Evolutionary conservation across 495 filamentous ascomycete species (phyloP), one percentile per base, ranked within the genome.

Genomic region (Aspergillus saccharolyticus): DNA sequence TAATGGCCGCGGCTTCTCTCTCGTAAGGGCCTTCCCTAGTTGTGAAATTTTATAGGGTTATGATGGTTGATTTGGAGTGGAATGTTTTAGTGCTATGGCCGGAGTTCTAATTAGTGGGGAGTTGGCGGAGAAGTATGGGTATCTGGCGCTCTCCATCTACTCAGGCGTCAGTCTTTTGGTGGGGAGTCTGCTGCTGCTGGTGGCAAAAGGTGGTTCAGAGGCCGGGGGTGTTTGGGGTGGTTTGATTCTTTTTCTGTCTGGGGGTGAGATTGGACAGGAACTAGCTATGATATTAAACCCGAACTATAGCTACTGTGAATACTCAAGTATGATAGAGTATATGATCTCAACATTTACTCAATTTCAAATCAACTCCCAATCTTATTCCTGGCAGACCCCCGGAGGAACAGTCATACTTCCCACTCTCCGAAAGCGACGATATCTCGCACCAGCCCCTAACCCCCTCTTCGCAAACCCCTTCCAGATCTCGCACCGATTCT

Each of bases 391-490:
- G 21, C 54, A 55, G 17, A 55, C 54, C 1, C 54, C 54, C 0
- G n/a, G 12, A 0, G 54, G 54, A 43, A 55, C 33, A 8, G 18
- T 7, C 9, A 45, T 55, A 39, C 54, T 55, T 1, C 20, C 28
- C 2, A 42, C 18, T 28, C 54, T 44, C 7, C 45, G 17, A 24
- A 10, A 12, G 6, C 21, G 2, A n/a, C 19, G n/a, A 21, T 49
- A 55, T 5, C 21, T 10, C 9, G 55, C 55, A 3, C 48, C 55
- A 3, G 21, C 18, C 5, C 78, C 78, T 6, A 80, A 62, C 3
- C 78, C 77, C 16, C 78, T 63, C 73, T 81, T 81, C 43, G 80
- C 79, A 61, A 83, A 76, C 71, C 64, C 79, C 3, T 57, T 78
- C 80, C 80, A 83, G 56, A 83, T 67, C 63, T 74, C 76, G 52